Evolutionary conservation across 2,329 filamentous ascomycete species (phyloP).

Genomic region (Aplosporella prunicola): DNA sequence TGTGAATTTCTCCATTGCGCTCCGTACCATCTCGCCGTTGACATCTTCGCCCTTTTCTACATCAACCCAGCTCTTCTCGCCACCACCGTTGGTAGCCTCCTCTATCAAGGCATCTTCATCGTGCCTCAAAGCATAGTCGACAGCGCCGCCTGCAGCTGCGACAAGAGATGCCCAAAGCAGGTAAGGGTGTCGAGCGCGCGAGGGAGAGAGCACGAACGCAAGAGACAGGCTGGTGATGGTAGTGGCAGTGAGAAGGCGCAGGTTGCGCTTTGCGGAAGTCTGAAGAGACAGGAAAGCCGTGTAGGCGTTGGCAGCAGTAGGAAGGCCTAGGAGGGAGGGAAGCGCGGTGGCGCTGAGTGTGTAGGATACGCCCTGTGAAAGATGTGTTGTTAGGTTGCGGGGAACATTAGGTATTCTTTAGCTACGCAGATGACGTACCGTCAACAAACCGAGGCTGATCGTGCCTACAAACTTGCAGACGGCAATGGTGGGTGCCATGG

Average conservation of each 20-base stretch:
- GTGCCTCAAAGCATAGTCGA: slow-evolving; percentile 27
- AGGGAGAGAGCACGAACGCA: slow-evolving; percentile 68
- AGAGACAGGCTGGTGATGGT: slow-evolving; percentile 64
- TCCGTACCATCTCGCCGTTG: slow-evolving; percentile 42
- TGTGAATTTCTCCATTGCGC: slow-evolving; percentile 34
- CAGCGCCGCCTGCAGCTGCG: slow-evolving; percentile 39
- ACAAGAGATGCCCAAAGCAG: slow-evolving; percentile 75
- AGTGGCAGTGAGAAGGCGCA: slow-evolving; percentile 57
- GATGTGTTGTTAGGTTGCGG: slow-evolving; percentile 6
- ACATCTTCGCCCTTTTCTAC: slow-evolving; percentile 31
- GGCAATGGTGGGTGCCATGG: slow-evolving; percentile 62
- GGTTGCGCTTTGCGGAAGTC: slow-evolving; percentile 56
- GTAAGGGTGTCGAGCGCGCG: slow-evolving; percentile 72
- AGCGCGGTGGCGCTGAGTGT: slow-evolving; percentile 69
- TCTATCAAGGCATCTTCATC: slow-evolving; percentile 6
- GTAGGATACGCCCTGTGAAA: slow-evolving; percentile 77
- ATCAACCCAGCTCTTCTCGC: slow-evolving; percentile 16
- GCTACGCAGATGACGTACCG: slow-evolving; percentile 48
- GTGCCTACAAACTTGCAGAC: slow-evolving; percentile 89
- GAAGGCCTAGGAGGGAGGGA: slow-evolving; percentile 70
- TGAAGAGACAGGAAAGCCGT: slow-evolving; percentile 52
- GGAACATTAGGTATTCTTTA: slow-evolving; percentile 1
- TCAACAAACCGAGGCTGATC: slow-evolving; percentile 77
- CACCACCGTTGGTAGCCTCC: slow-evolving; percentile 2
- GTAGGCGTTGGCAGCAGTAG: slow-evolving; percentile 61